Evolutionary conservation across 2,329 filamentous ascomycete genomes (phyloP), one percentile per base, ranked within the genome.

Genomic region (Clonostachys solani): DNA sequence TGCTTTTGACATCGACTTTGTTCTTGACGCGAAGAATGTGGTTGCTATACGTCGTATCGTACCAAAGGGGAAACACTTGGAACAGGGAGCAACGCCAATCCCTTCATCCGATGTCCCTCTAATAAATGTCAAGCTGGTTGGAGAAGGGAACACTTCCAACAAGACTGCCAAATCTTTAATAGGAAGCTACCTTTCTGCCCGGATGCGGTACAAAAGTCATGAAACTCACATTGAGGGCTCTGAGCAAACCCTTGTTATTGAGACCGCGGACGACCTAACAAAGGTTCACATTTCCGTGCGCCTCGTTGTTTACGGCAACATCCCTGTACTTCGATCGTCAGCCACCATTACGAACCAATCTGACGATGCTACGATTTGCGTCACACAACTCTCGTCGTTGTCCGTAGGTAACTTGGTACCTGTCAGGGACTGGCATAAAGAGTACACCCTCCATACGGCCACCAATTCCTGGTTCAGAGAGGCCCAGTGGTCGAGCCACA

Each of bases 381-480:
- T 54, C 44, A 56, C 51, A 4, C 56, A 61, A 33, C 36, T 58
- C 12, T 51, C 56, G 5, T 62, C 60, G 1, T 47, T 62, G 2
- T 47, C 54, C 2, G 33, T 61, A 4, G 58, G 62, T 7, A 47
- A 46, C 7, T 42, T 56, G 19, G 49, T 46, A 5, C 34, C 42
- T 17, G 40, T 47, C 4, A 41, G 52, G 29, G 54, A 55, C 48
- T 54, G 52, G 48, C 62, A 55, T 55, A 10, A 50, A 2, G 55
- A 62, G 41, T 62, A 60, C 33, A 46, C 33, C 5, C 43, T 61
- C 6, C 33, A 43, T 12, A 46, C 40, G n/a, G 50, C 48, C 34
- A 50, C 54, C 19, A 65, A 61, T 44, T 56, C 52, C 3, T 65
- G 63, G 62, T 64, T 67, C 45, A 50, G 64, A 33, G 60, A 67